Evolutionary conservation across 129 eudicot species (phyloP), one percentile per base, ranked within the genome.

Genomic region (Silybum marianum): DNA sequence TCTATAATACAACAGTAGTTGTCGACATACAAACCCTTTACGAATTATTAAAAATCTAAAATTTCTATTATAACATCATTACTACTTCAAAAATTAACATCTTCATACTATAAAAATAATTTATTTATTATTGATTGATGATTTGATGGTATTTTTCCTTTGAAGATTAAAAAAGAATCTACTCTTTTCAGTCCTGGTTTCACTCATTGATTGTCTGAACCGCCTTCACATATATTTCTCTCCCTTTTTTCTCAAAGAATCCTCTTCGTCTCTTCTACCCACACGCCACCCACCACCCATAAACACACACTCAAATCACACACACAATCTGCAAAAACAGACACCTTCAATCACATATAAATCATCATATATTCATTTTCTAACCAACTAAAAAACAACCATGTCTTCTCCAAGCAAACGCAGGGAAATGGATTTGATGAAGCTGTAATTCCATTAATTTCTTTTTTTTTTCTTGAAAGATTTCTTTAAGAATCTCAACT

Each of bases 321-420:
- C 21, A 74, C 71, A 19, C 68, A 46, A 63, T 78, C 67, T 24
- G 10, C 75, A 78, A 13, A 40, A 74, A 8, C 67, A 21, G 9
- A 7, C 9, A 7, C 13, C 21, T 26, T 51, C 46, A 26, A 40
- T 71, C 48, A 68, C 26, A 10, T 19, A 10, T 9, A 54, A 32
- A 84, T 14, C 7, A n/a, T 75, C 76, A 18, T 40, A 40, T 32
- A 7, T 13, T 60, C 4, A 12, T 22, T 74, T 14, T 11, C 3
- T 19, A 19, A 72, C 67, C 18, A 67, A 19, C 39, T 30, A 11
- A 13, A 39, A 81, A 44, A 40, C 16, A 83, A 80, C 38, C 82
- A 92, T 90, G 97, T 92, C 97, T 86, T 92, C 97, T 24, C 97
- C 97, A 58, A 90, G 94, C 94, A 92, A 92, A 78, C 90, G 97